Base-by-base conservation (phyloP, 2,329 filamentous ascomycete species). In the Penicillium aurantiogriseum region DNA sequence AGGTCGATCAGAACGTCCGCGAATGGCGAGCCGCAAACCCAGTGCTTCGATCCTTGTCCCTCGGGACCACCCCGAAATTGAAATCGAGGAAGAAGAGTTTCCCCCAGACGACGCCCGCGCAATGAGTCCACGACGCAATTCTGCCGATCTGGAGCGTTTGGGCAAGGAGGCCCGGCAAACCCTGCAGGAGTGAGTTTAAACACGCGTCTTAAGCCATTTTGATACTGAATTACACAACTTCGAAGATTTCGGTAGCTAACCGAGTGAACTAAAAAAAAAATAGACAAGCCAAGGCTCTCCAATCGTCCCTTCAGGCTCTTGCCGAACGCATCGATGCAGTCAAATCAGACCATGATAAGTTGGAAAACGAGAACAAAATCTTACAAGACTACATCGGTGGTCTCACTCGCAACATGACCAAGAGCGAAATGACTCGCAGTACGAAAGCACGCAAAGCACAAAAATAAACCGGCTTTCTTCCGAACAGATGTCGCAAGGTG, bases 311-410 rank as follows among this genome's bases (percentile, higher is more conserved):
- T 35, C 82, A 95, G 60, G 90, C 89, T 62, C 89, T 97, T 43
- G 91, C 96, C 64, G 91, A 96, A 76, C 89, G 92, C 51, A 95
- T 97, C 73, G 94, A 99, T 71, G 90, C 91, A 31, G 92, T 97
- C 63, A 91, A 92, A 75, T 88, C 90, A 67, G 93, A 97, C 72
- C 92, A 99, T 72, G 91, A 97, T 78, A 97, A 96, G 77, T 86
- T 99, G 54, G 92, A 97, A 76, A 94, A 85, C 74, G 92, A 97
- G 75, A 99, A 99, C 82, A 93, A 92, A 70, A 97, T 97, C 71
- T 79, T 99, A 47, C 93, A 97, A 76, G 96, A 96, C 75, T 97
- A 97, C 74, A 97, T 97, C 69, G 93, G 93, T 63, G 93, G 96
- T 71, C 82, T 97, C 54, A 97, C 96, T 85, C 90, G 91, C 68